Evolutionary conservation across 2,329 filamentous ascomycete species (phyloP), one percentile per base, ranked within the genome.

Genomic region (Neopestalotiopsis rosae): DNA sequence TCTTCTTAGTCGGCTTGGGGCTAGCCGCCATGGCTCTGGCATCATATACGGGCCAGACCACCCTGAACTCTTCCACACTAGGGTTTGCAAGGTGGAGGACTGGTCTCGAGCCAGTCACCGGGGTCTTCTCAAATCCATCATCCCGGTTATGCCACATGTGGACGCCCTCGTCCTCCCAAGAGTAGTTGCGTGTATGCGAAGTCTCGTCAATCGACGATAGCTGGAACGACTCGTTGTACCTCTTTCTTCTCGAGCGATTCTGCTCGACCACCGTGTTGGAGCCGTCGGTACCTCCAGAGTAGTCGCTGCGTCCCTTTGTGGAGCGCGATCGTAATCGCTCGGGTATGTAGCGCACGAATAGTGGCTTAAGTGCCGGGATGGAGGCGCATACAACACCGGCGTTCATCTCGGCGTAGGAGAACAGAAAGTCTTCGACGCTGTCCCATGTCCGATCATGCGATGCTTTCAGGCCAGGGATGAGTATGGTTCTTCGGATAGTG

Each of bases 371-470:
- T 17, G 63, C 64, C 6, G 67, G 67, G 9, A 69, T 58, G 12
- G 67, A 66, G 28, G 67, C 67, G 40, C 67, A 69, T n/a, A 69
- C 34, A 14, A 68, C 64, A 17, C 67, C 67, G 1, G 67, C 67
- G 49, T 68, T 65, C 13, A 68, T 42, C 57, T 66, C 65, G 24
- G 56, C 28, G 32, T 34, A 58, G 12, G 65, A 58, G 28, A 34
- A 59, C 4, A 66, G 14, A 17, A 59, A 61, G 13, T 66, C 56
- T 14, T 66, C 65, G 13, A 66, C 38, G 2, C n/a, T 24, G 30
- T 30, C n/a, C 49, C 56, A 66, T 32, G 65, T 12, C 12, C 38
- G 5, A 42, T 66, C 65, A 5, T 10, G 14, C 0, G 56, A 61
- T 14, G 49, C 32, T n/a, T 38, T 10, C 17, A 65, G 40, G 32